Conservation (phyloP, 768 basidiomycete species). For the Hortiboletus campestris region DNA sequence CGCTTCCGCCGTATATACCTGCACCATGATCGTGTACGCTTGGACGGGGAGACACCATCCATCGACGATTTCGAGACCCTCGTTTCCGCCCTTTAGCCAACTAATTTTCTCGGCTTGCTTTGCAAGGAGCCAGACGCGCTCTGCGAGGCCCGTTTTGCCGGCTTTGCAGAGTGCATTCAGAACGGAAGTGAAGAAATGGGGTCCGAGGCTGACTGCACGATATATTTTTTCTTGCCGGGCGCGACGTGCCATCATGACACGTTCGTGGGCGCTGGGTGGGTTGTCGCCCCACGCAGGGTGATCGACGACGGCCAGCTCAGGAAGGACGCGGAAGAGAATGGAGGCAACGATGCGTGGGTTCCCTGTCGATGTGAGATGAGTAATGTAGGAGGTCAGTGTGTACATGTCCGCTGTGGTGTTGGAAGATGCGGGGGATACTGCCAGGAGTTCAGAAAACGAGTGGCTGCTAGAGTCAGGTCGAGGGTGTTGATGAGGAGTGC, state of each 20-base stretch:
- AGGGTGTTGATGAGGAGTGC: not conserved
- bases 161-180: constrained; percentile 61
- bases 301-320: constrained; percentile 44
- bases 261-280: constrained; percentile 26
- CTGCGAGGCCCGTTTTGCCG: constrained; percentile 52
- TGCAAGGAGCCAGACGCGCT: constrained; percentile 64
- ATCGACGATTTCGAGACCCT: constrained; percentile 20
- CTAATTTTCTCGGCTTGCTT: constrained; percentile 58
- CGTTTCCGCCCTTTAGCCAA: constrained; percentile 33
- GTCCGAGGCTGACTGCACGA: constrained; percentile 52
- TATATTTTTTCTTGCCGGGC: constrained; percentile 33
- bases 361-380: constrained; percentile 51
- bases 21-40: constrained; percentile 72
- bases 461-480: not conserved
- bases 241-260: constrained; percentile 22
- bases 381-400: constrained; percentile 53
- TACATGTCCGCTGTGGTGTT: constrained; percentile 38
- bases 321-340: constrained; percentile 55
- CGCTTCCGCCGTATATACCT: constrained; percentile 53
- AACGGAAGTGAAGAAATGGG: constrained; percentile 55
- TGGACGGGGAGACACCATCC: constrained; percentile 68
- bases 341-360: constrained; percentile 41
- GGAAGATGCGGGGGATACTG: constrained; percentile 12
- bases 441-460: constrained; percentile 14
- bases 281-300: constrained; percentile 38